A percentile compares a stretch with the other conserved stretches of the same genome.
Conservation (phyloP, 2,329 filamentous ascomycete species). For the Penicillium sp. region DNA sequence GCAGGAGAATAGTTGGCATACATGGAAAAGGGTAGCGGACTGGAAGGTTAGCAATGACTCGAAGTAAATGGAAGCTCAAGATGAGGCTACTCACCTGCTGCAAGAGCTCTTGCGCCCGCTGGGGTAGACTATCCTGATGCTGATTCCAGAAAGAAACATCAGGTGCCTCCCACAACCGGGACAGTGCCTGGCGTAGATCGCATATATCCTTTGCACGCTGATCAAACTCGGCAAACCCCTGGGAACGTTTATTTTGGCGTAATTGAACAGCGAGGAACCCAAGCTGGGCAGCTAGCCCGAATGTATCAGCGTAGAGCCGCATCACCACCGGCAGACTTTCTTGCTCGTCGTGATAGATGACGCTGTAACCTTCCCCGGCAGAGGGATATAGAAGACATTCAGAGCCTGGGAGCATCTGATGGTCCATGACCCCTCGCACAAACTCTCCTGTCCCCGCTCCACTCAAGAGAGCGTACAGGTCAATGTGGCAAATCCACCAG, state of each 20-base stretch:
- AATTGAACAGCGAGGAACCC: constrained; percentile 45
- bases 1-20: constrained; percentile 52
- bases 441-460: constrained; percentile 53
- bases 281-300: constrained; percentile 46
- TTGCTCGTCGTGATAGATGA: constrained; percentile 39
- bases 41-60: constrained; percentile 1
- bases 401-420: constrained; percentile 48
- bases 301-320: constrained; percentile 47
- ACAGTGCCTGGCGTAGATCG: constrained; percentile 38
- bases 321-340: constrained; percentile 43
- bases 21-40: constrained; percentile 48
- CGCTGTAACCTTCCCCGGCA: constrained; percentile 33
- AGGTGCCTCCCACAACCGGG: constrained; percentile 39
- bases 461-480: constrained; percentile 55
- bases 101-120: constrained; percentile 38
- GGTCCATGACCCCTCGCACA: constrained; percentile 47
- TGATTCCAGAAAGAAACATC: constrained; percentile 37
- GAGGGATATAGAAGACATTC: constrained; percentile 39
- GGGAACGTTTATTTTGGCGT: constrained; percentile 35
- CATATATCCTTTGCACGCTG: constrained; percentile 34
- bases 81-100: constrained; percentile 43
- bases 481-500: constrained; percentile 55
- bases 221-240: constrained; percentile 23
- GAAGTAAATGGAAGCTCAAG: no score
- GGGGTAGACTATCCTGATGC: constrained; percentile 37